Percentiles rank a stretch among this genome's conserved stretches.
These are phyloP conservation scores for Neurospora crassa DNA, from an alignment of 2,329 filamentous ascomycete species.

Conservation along the genomic window DNA sequence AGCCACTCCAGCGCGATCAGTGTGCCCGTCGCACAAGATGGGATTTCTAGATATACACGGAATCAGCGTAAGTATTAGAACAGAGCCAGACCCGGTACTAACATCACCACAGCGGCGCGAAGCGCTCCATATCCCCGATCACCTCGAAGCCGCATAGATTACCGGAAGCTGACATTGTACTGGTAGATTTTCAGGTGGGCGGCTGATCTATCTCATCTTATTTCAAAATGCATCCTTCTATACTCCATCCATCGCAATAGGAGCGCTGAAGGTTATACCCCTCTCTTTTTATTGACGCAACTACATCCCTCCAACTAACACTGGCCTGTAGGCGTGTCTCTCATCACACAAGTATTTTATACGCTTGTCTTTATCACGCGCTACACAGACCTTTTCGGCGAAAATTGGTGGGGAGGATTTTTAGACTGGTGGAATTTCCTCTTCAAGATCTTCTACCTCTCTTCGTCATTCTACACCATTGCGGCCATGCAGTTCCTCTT, in stretches of 20 bases:
- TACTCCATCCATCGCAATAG: constrained; percentile 81
- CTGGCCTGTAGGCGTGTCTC: constrained; percentile 61
- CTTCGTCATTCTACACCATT: constrained; percentile 77
- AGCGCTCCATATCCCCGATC: constrained; percentile 1
- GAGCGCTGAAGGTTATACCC: constrained; percentile 62
- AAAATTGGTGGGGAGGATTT: constrained; percentile 24
- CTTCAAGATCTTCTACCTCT: constrained; percentile 85
- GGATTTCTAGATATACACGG: background rate
- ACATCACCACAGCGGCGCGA: background rate
- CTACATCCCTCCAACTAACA: constrained; percentile 11
- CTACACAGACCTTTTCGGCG: constrained; percentile 72
- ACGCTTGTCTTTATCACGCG: constrained; percentile 75
- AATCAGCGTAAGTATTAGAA: background rate
- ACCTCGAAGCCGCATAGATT: constrained; percentile 16
- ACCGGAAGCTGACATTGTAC: background rate
- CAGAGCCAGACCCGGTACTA: background rate
- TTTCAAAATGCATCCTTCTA: constrained; percentile 84
- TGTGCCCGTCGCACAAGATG: background rate
- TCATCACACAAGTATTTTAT: constrained; percentile 87
- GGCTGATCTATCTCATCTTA: constrained; percentile 75
- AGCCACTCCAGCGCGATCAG: background rate
- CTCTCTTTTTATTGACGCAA: background rate
- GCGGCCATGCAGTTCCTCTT: constrained; percentile 79
- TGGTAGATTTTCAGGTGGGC: constrained; percentile 62
- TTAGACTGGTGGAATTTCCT: constrained; percentile 55